Base-by-base conservation (phyloP, 495 filamentous ascomycete species). In the Lentithecium fluviatile region DNA sequence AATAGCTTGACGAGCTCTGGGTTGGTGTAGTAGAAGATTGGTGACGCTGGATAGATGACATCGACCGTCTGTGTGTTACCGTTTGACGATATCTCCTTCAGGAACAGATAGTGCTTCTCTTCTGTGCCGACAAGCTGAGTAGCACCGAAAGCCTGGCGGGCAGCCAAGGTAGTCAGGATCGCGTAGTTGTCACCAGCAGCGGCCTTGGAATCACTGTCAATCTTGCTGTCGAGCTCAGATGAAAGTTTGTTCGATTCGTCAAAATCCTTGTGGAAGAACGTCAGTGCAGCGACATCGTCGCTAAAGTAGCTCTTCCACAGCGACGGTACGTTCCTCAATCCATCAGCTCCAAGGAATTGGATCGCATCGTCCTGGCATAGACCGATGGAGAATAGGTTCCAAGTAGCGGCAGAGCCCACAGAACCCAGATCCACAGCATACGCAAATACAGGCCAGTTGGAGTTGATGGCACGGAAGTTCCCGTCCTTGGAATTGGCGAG, bases 261-360 rank as follows among this genome's bases (percentile, higher is more conserved):
- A 55, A 75, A 84, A 58, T 85, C 83, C 34, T 75, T 66, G 65
- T 84, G 79, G 74, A 83, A 84, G 68, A 82, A 85, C 1, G 75
- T 65, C 21, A 82, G 68, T 17, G 82, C 80, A 15, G 68, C 77
- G 23, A 78, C 26, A 2, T 79, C 81, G 34, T 76, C 73, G 10
- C 61, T 63, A 50, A 81, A 82, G 56, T 82, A 82, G 52, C 74
- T 78, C 52, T 75, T 83, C 82, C 82, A 85, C 32, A 83, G 67
- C 4, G 80, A 80, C 25, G 75, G 76, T 37, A 82, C 56, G 6
- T 70, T 66, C 6, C 53, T 64, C 26, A 71, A 66, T 0, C 73
- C 70, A 8, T 69, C 59, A 19, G 71, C 70, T 7, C 80, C 79
- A 37, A 74, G 73, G 48, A 76, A 85, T 47, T 84, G 83, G 36